Base-by-base conservation (phyloP, 1,284 basidiomycete genomes). In the Boletellus deceptivus region DNA sequence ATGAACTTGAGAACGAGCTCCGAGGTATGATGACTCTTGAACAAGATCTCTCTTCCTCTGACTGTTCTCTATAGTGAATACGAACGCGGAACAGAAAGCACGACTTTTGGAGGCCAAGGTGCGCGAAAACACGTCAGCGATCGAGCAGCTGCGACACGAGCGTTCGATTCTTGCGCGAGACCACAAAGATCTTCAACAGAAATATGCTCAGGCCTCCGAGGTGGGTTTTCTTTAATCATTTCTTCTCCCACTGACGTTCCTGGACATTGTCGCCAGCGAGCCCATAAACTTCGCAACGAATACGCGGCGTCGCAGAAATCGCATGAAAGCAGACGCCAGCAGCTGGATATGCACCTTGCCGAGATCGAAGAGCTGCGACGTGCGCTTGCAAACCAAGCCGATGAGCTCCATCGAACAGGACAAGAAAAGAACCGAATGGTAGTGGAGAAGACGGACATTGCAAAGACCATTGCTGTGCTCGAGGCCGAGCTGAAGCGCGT, bases 281-380 rank as follows among this genome's bases (percentile, higher is more conserved):
- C 77, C 59, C 81, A 81, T 59, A 76, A 77, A 47, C 75, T 90
- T 27, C 80, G 83, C 24, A 73, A 78, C 44, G 77, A 85, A 52
- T 79, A 84, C 54, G 71, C 77, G 11, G 67, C 74, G 0, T 81
- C 82, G 22, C 83, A 87, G 42, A 76, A 72, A n/a, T 77, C 83
- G 14, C 89, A 90, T 59, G 84, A 89, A 53, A 75, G 78, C 46
- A 79, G 83, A 33, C 81, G 85, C 1, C 82, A 86, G 54, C 80
- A 87, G 52, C 79, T 91, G 29, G 86, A 91, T 60, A 70, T 84
- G 14, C 80, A 83, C 48, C 74, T 82, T 13, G 71, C 75, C 16
- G 89, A 91, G 67, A 84, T 91, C 46, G 83, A 87, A 13, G 85
- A 89, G 34, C 79, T 91, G 11, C 79, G 80, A 17, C 74, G 72